phyloP scores from a whole-genome alignment of 2,329 filamentous ascomycete genomes.

The Periglandula ipomoeae region DNA sequence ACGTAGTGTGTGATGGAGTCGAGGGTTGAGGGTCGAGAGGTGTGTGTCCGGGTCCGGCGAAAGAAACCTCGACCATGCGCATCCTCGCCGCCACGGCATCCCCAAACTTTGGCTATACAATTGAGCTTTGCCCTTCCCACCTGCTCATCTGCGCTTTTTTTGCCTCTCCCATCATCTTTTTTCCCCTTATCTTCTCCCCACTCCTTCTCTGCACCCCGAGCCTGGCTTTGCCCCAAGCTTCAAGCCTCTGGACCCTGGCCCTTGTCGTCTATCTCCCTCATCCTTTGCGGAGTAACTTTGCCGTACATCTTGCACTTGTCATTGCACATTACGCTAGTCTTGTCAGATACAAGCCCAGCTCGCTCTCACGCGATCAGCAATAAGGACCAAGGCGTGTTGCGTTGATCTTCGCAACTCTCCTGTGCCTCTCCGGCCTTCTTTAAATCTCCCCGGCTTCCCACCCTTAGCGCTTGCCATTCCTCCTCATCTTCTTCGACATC shows the following conservation, averaged over 20 bases:
- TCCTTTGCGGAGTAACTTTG: not conserved
- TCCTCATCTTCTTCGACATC: not conserved
- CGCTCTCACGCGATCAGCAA: not conserved
- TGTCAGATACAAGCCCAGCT: not conserved
- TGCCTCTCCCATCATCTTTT: not conserved
- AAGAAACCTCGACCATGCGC: not conserved
- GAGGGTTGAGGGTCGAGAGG: not conserved
- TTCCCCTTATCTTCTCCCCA: not conserved
- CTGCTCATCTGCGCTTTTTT: too few species aligned
- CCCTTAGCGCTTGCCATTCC: not conserved
- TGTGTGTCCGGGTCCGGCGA: not conserved
- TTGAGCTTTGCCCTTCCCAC: not conserved
- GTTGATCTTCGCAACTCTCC: not conserved
- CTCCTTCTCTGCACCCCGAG: not conserved
- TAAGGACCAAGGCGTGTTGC: not conserved
- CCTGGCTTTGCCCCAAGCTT: conserved; percentile 1
- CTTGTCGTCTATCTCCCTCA: not conserved
- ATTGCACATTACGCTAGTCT: not conserved
- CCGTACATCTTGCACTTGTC: not conserved
- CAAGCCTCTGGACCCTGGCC: conserved; percentile 1
- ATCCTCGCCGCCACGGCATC: not conserved
- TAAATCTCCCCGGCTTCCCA: not conserved
- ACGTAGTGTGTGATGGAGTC: not conserved
- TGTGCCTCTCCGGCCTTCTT: not conserved
- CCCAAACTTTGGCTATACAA: not conserved